Percentiles rank a stretch among this genome's conserved stretches.
Evolutionary conservation across 768 basidiomycete genomes (phyloP).

Genomic region (Suillus paluster): DNA sequence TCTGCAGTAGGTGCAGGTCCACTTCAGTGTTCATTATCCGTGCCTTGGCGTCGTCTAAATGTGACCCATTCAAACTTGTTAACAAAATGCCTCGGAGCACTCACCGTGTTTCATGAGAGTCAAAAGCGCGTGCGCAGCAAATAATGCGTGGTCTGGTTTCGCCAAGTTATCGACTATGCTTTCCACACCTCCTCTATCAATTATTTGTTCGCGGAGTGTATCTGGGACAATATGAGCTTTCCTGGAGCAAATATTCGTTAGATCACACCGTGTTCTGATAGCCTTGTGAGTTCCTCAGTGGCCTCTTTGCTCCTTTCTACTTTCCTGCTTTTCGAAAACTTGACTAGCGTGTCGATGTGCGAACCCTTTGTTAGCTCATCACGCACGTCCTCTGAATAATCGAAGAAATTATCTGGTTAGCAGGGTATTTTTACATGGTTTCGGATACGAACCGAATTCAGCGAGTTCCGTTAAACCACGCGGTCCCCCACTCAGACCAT

Average conservation of each 20-base stretch:
- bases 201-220: background rate
- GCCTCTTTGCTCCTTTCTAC: background rate
- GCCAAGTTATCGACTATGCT: background rate
- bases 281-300: background rate
- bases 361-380: background rate
- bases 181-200: background rate
- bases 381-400: background rate
- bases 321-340: background rate
- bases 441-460: background rate
- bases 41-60: background rate
- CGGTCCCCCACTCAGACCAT: background rate
- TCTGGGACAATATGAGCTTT: background rate
- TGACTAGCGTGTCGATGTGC: background rate
- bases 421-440: background rate
- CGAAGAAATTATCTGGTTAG: background rate
- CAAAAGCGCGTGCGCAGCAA: background rate
- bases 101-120: background rate
- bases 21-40: background rate
- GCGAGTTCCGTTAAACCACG: background rate
- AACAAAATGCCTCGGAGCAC: background rate
- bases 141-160: background rate
- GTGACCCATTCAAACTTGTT: background rate
- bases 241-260: background rate
- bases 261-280: background rate
- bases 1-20: background rate